Percentiles rank a stretch among this genome's conserved stretches.
Evolutionary conservation across 1,284 basidiomycete genomes (phyloP).

Genomic region (Naganishia sp.): DNA sequence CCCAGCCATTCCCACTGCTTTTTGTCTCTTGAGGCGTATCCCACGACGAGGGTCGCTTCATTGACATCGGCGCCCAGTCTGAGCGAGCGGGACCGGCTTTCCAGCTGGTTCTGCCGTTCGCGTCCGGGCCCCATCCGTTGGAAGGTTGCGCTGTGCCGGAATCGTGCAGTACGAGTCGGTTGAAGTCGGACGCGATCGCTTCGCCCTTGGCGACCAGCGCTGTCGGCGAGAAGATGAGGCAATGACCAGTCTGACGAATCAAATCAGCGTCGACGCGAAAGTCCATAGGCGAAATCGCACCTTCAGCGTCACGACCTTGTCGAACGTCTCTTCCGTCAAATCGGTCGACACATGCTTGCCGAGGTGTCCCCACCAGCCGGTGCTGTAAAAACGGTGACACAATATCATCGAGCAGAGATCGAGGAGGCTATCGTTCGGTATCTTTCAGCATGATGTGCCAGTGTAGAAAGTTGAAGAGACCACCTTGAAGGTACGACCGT

Average conservation of each 20-base stretch:
- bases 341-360: slow-evolving; percentile 67
- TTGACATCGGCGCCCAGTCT: background rate
- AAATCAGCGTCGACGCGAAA: background rate
- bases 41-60: slow-evolving; percentile 8
- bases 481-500: slow-evolving; percentile 64
- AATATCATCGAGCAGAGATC: slow-evolving; percentile 68
- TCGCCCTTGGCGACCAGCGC: slow-evolving; percentile 20
- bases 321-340: slow-evolving; percentile 64
- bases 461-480: background rate
- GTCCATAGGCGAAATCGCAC: slow-evolving; percentile 49
- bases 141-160: background rate
- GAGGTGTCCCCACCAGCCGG: slow-evolving; percentile 70
- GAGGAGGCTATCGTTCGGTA: slow-evolving; percentile 56
- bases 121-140: background rate
- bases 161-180: background rate
- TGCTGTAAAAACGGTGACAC: slow-evolving; percentile 70
- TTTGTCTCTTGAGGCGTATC: background rate
- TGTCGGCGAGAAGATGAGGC: slow-evolving; percentile 30
- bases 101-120: background rate
- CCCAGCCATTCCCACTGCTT: too few species aligned
- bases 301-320: slow-evolving; percentile 65
- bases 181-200: background rate
- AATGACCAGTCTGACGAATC: slow-evolving; percentile 19
- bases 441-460: background rate
- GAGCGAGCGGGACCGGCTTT: background rate